Conservation (phyloP, 768 basidiomycete genomes). For the Tulasnella sp. region DNA sequence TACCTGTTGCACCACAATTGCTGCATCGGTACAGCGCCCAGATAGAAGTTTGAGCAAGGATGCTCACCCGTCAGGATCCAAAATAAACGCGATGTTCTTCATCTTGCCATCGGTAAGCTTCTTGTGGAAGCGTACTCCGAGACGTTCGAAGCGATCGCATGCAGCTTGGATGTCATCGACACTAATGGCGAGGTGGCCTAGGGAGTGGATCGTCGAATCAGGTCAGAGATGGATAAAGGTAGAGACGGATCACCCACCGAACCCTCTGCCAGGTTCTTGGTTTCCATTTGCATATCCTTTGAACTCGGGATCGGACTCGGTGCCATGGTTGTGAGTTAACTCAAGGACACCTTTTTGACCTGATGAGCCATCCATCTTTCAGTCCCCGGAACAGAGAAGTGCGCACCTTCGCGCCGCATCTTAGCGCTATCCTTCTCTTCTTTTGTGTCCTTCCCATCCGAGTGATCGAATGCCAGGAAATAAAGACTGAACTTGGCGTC, state of each 20-base stretch:
- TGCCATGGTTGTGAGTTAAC: slow-evolving; percentile 86
- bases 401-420: slow-evolving; percentile 62
- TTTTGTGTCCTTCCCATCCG: slow-evolving; percentile 45
- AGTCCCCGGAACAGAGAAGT: neutral
- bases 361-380: neutral
- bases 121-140: slow-evolving; percentile 86
- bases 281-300: slow-evolving; percentile 85
- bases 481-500: slow-evolving; percentile 69
- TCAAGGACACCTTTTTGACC: slow-evolving; percentile 63
- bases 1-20: slow-evolving; percentile 33
- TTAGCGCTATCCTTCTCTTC: slow-evolving; percentile 43
- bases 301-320: slow-evolving; percentile 73
- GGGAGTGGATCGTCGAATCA: neutral
- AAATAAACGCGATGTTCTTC: slow-evolving; percentile 75
- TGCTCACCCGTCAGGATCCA: slow-evolving; percentile 71
- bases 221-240: neutral
- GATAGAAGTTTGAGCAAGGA: neutral
- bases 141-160: slow-evolving; percentile 73
- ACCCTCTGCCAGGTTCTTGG: slow-evolving; percentile 62
- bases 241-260: slow-evolving; percentile 25
- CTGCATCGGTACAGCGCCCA: neutral
- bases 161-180: slow-evolving; percentile 80
- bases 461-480: slow-evolving; percentile 77
- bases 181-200: slow-evolving; percentile 76
- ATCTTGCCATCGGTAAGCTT: slow-evolving; percentile 79